Evolutionary conservation across 164 flowering plant genomes (phyloP), one percentile per base, ranked within the genome.

Genomic region (Berberis thunbergii): DNA sequence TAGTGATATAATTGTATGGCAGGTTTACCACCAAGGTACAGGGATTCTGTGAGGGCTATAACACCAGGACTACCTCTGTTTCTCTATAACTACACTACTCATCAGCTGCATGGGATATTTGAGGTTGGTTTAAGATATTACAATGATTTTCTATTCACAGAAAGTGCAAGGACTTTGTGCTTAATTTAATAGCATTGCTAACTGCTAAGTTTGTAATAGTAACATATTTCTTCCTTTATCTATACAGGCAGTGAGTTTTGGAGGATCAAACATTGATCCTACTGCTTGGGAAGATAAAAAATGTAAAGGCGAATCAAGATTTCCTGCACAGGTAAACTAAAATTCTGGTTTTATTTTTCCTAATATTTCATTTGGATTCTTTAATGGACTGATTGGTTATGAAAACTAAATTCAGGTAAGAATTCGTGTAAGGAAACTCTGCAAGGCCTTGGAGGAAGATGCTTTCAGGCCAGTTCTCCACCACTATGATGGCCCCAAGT

Each of bases 231-330:
- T 26, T 26, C 26, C 26, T 26, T 26, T 26, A 26, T 26, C 26
- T 26, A 12, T 69, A 42, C 79, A 89, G 97, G 98, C 97, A 49
- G 70, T 81, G 41, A 79, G 80, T 66, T 88, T 88, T 79, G 92
- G 92, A n/a, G 92, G 96, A 65, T 80, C 92, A 43, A 88, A 88
- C 82, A 89, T 26, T 45, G 92, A 89, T 70, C 87, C 89, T 26
- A 83, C 88, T 73, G 92, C 96, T 41, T 86, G 96, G 96, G 96
- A 86, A 71, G 90, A 89, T 68, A 89, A 86, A 71, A 89, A 89
- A 67, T 85, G 91, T 70, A 84, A 78, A 77, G 92, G 92, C 2
- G 96, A 88, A 68, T 86, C 92, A 8, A 81, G 96, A 73, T 89
- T 89, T 73, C 96, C 96, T 73, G 96, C 96, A 13, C 96, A 88